These are phyloP conservation scores for Boletus insuetus DNA, from an alignment of 768 basidiomycete genomes.

Conservation along the genomic window DNA sequence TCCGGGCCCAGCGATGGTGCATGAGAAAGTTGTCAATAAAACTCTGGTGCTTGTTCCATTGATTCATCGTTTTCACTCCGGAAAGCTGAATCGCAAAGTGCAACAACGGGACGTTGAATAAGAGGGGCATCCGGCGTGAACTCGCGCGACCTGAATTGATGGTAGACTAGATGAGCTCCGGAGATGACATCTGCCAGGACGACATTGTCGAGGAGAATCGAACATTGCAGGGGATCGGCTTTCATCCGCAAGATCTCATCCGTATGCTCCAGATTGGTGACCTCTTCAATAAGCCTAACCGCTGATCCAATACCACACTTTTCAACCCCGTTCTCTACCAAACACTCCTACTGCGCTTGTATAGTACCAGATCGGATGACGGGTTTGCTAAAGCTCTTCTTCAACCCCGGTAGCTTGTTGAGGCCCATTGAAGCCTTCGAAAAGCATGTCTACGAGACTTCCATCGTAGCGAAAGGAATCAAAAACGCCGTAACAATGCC, in stretches of 20 bases:
- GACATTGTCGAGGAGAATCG: conserved; percentile 51
- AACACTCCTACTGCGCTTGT: conserved; percentile 27
- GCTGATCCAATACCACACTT: conserved; percentile 35
- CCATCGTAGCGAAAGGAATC: conserved; percentile 45
- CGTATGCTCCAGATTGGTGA: conserved; percentile 42
- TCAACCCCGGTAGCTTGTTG: conserved; percentile 38
- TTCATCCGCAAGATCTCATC: conserved; percentile 40
- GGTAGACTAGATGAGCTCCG: conserved; percentile 50
- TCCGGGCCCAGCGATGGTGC: background rate
- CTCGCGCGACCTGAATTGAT: conserved; percentile 40
- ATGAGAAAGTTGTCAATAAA: conserved; percentile 49
- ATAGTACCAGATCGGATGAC: conserved; percentile 23
- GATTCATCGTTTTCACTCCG: too few species aligned
- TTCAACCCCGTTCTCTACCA: conserved; percentile 32
- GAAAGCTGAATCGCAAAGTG: conserved; percentile 44
- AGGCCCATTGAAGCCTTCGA: conserved; percentile 39
- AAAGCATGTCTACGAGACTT: conserved; percentile 39
- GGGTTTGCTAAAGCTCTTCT: conserved; percentile 34
- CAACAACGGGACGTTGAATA: conserved; percentile 52
- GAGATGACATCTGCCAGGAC: conserved; percentile 36
- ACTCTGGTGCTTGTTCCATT: conserved; percentile 51
- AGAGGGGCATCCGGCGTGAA: conserved; percentile 49
- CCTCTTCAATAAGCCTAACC: conserved; percentile 33
- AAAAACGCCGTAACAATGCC: conserved; percentile 41
- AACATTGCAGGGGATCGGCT: conserved; percentile 49